A percentile compares a stretch with the other conserved stretches of the same genome.
These are phyloP conservation scores for Phaeotremella fagi DNA, from an alignment of 768 basidiomycete genomes.

Conservation along the genomic window DNA sequence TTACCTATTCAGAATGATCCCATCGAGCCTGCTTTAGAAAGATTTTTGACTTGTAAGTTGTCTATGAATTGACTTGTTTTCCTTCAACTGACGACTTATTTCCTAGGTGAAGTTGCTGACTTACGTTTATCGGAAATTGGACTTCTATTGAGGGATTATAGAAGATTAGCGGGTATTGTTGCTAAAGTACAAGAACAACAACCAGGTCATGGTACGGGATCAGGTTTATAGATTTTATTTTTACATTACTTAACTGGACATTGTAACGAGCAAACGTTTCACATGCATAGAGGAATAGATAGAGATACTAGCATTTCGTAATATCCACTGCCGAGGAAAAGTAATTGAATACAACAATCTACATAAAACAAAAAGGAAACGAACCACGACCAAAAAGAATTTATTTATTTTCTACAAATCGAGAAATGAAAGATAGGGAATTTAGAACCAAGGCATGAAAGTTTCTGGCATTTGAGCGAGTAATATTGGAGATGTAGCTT, in stretches of 20 bases:
- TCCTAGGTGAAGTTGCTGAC: constrained; percentile 69
- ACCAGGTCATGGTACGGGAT: no score
- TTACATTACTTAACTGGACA: no score
- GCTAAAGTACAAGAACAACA: background rate
- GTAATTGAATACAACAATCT: no score
- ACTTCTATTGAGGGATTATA: constrained; percentile 75
- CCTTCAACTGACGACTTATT: constrained; percentile 56
- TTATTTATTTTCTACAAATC: no score
- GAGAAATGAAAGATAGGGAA: background rate
- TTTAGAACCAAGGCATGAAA: constrained; percentile 70
- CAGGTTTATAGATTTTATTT: no score
- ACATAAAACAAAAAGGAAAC: no score
- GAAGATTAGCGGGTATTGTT: constrained; percentile 55
- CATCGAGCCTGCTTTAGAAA: constrained; percentile 49
- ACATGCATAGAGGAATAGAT: background rate
- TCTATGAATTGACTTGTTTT: background rate
- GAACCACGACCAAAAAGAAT: no score
- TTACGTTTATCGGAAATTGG: constrained; percentile 73
- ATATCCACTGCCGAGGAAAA: no score
- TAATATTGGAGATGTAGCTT: constrained; percentile 78
- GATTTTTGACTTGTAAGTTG: constrained; percentile 38
- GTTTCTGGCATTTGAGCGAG: constrained; percentile 80
- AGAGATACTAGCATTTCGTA: background rate
- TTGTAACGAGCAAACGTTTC: no score
- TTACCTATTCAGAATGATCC: background rate